Base-by-base conservation (phyloP, 2,329 filamentous ascomycete species). In the Alternaria sp. region DNA sequence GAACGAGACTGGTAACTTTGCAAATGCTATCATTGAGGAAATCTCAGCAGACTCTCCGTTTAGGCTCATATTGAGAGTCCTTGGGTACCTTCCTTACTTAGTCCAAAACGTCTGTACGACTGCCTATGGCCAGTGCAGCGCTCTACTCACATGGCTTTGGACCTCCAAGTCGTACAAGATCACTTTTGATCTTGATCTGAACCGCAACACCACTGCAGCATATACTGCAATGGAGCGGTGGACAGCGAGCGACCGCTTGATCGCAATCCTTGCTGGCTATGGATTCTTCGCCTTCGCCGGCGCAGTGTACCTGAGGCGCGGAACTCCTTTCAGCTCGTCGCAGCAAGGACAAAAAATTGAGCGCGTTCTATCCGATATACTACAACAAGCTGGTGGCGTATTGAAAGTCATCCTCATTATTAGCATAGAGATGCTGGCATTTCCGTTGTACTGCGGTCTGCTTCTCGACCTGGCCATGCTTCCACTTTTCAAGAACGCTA, bases 401-500 rank as follows among this genome's bases (percentile, higher is more conserved):
- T 89, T 97, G 84, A 99, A 99, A 78, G 95, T 99, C 22, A 96
- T 99, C 51, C 82, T 98, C 62, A 98, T 99, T 72, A 99, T 99
- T 67, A 95, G 94, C 66, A 99, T 99, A 70, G 95, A 99, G 81
- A 99, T 99, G 95, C 89, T 99, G 36, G 89, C 94, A 7, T 99
- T 99, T 74, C 95, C 95, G 0, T 84, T 99, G 1, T 99, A 99
- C 77, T 99, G 95, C 72, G 95, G 95, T 5, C 84, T 97, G 36
- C 86, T 99, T 2, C 88, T 99, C 34, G 95, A 99, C 75, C 80
- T 92, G 46, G 95, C 95, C 5, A 84, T 98, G 51, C 84, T 99
- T 16, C 95, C 95, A 0, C 85, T 99, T 0, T 99, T 99, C 75
- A 90, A 93, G 65, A 85, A 89, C 63, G 90, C 93, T 0, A 94